Conservation (phyloP, 371 early-diverging fungal species). For the Zopfochytrium polystomum region DNA sequence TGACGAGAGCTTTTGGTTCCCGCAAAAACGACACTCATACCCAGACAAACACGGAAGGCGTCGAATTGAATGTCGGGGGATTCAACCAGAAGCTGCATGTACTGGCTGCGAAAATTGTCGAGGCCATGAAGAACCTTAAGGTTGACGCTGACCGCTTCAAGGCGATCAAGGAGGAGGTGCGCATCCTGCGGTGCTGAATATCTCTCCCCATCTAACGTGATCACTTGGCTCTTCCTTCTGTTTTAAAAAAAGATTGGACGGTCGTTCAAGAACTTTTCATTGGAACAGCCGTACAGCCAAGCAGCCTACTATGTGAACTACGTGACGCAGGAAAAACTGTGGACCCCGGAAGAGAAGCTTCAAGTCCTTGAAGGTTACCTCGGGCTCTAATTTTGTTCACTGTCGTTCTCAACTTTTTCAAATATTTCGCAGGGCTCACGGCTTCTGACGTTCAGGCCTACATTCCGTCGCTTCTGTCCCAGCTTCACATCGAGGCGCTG, state of each 20-base stretch:
- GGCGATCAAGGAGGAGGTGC: conserved; percentile 68
- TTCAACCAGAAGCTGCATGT: conserved; percentile 80
- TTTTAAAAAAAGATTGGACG: conserved; percentile 60
- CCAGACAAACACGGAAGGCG: conserved; percentile 7
- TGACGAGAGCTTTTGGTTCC: conserved; percentile 54
- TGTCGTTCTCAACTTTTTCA: neutral
- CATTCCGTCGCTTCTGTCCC: conserved; percentile 63
- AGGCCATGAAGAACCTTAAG: conserved; percentile 61
- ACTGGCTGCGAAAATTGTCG: conserved; percentile 67
- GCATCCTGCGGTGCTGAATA: too few species aligned
- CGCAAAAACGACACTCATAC: neutral
- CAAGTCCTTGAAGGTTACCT: conserved; percentile 46
- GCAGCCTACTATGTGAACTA: conserved; percentile 73
- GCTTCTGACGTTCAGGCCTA: conserved; percentile 71
- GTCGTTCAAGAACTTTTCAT: conserved; percentile 65
- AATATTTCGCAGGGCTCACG: conserved; percentile 52
- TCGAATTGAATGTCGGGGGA: conserved; percentile 63
- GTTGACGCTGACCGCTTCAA: conserved; percentile 70
- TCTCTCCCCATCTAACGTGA: neutral
- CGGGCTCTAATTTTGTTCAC: neutral
- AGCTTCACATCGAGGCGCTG: conserved; percentile 72
- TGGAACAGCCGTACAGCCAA: conserved; percentile 74
- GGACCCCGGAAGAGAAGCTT: conserved; percentile 79
- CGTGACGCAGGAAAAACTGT: conserved; percentile 73
- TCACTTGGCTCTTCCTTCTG: neutral